These are phyloP conservation scores for Stephania japonica DNA, from an alignment of 164 flowering plant species.

Conservation along the genomic window DNA sequence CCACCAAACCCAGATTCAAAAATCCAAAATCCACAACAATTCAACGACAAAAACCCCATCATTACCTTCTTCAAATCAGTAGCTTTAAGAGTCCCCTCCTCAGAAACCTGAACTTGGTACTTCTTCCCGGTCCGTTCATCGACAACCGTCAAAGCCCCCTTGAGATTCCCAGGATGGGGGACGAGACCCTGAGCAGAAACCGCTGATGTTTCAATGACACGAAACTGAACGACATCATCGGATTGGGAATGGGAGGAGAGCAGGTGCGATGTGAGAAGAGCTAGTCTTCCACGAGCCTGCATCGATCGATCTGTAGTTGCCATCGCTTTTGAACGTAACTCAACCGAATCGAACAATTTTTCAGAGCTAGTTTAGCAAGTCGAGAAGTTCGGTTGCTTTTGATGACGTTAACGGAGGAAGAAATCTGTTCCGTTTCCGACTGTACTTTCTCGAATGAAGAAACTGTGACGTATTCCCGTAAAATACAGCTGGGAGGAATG, in stretches of 20 bases:
- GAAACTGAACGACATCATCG: neutral
- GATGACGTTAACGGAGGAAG: no score
- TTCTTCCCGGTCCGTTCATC: slow-evolving; percentile 81
- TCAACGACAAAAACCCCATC: neutral
- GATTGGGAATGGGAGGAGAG: slow-evolving; percentile 17
- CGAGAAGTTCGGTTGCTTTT: no score
- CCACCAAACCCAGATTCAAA: neutral
- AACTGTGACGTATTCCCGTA: no score
- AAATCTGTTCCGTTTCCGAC: no score
- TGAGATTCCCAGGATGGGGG: slow-evolving; percentile 53
- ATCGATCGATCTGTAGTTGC: slow-evolving; percentile 26
- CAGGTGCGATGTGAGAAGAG: slow-evolving; percentile 70
- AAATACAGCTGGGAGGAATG: no score
- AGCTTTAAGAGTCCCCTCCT: slow-evolving; percentile 79
- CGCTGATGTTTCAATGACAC: slow-evolving; percentile 33
- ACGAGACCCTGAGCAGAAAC: slow-evolving; percentile 41
- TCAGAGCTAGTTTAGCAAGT: no score
- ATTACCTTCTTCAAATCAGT: slow-evolving; percentile 83
- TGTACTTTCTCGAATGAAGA: no score
- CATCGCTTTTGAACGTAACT: slow-evolving; percentile 5
- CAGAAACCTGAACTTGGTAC: slow-evolving; percentile 63
- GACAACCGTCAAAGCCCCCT: slow-evolving; percentile 52
- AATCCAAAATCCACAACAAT: neutral
- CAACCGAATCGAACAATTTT: neutral
- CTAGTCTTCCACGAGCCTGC: slow-evolving; percentile 46